Conservation (phyloP, 441 rosid species). For the Populus hybrid region DNA sequence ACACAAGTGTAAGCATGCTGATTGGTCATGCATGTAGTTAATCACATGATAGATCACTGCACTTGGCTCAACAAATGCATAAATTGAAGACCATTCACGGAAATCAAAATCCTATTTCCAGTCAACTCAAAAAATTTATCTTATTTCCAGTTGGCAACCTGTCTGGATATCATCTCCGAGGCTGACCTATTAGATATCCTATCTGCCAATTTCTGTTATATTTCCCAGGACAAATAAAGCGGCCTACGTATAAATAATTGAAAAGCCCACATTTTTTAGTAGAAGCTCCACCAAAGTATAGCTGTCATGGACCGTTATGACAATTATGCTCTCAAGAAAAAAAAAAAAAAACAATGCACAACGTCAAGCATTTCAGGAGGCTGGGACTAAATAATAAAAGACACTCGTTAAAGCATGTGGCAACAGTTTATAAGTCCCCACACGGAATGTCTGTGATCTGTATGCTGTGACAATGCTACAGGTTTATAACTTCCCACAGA, state of each 20-base stretch:
- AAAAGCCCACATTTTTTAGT: background rate
- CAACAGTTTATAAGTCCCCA: background rate
- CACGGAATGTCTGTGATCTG: too few relatives aligned
- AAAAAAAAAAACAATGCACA: background rate
- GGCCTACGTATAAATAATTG: background rate
- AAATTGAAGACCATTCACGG: background rate
- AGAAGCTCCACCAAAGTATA: too few relatives aligned
- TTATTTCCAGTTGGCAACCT: too few relatives aligned
- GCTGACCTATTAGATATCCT: background rate
- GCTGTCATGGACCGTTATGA: background rate
- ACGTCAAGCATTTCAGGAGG: background rate
- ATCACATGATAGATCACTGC: background rate
- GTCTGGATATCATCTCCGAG: background rate
- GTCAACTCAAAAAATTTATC: background rate
- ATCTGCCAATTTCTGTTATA: background rate
- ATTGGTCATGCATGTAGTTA: background rate
- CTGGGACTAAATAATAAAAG: background rate
- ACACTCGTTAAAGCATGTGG: background rate
- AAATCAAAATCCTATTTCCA: background rate
- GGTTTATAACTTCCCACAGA: too few relatives aligned
- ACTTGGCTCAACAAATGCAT: background rate
- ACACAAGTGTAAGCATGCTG: conserved; percentile 8
- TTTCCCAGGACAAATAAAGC: too few relatives aligned
- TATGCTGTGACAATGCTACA: too few relatives aligned
- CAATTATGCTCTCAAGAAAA: background rate